A percentile compares a stretch with the other conserved stretches of the same genome.
Evolutionary conservation across 306 rosid species (phyloP).

Genomic region (Luffa aegyptiaca): DNA sequence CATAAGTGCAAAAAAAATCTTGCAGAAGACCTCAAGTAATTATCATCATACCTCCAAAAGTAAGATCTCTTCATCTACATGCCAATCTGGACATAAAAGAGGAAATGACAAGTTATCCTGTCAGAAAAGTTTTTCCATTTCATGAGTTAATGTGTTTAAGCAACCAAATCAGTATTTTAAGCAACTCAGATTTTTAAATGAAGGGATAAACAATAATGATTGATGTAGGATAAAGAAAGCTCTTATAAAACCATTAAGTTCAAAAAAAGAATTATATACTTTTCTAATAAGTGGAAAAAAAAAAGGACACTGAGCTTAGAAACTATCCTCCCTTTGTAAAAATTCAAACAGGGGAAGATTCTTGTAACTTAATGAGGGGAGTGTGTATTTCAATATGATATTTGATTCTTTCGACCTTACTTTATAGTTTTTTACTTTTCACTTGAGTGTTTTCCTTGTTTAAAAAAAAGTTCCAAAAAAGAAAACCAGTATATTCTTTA

Average conservation of each 20-base stretch:
- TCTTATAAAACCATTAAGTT: background rate
- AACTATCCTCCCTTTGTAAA: background rate
- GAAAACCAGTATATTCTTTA: background rate
- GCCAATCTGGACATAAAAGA: constrained; percentile 78
- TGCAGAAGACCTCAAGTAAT: constrained; percentile 5
- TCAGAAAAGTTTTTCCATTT: background rate
- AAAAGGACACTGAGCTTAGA: background rate
- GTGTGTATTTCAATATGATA: background rate
- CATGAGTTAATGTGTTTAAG: background rate
- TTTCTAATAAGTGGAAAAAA: background rate
- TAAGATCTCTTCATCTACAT: constrained; percentile 76
- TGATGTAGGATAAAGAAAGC: background rate
- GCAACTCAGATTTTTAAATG: background rate
- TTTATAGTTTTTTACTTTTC: background rate
- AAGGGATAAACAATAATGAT: background rate
- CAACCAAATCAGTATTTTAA: background rate
- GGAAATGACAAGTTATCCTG: constrained; percentile 94
- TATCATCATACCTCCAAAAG: constrained; percentile 52
- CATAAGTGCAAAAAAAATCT: background rate
- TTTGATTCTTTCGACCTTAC: background rate
- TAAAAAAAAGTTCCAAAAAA: background rate
- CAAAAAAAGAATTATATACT: background rate
- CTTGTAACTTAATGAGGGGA: background rate
- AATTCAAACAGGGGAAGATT: background rate
- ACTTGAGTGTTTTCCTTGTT: background rate